phyloP scores from a whole-genome alignment of 768 basidiomycete species.

The Boletus reticuloceps region DNA sequence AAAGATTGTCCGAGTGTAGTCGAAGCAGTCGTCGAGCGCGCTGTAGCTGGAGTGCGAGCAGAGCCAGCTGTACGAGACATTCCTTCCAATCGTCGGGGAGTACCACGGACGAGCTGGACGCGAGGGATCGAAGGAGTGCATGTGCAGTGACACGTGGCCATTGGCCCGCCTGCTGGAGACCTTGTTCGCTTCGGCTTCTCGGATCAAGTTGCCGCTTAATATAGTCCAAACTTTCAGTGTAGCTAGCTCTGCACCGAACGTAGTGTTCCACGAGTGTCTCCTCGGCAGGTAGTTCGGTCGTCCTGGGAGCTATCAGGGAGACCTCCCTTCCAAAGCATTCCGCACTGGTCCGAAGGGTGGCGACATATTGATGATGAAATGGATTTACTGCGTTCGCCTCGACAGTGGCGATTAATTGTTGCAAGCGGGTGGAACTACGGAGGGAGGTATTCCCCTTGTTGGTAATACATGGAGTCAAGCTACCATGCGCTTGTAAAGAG shows the following conservation, averaged over 20 bases:
- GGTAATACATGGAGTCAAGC: background rate
- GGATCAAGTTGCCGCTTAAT: slow-evolving; percentile 15
- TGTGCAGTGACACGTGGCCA: slow-evolving; percentile 39
- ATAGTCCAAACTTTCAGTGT: background rate
- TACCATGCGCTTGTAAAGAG: background rate
- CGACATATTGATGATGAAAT: slow-evolving; percentile 12
- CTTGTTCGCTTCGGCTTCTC: slow-evolving; percentile 13
- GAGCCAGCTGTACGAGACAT: slow-evolving; percentile 29
- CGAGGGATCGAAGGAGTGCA: slow-evolving; percentile 30
- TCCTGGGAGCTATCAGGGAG: background rate
- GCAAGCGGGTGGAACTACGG: background rate
- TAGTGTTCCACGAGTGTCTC: slow-evolving; percentile 11
- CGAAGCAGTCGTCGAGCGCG: slow-evolving; percentile 35
- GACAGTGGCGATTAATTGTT: slow-evolving; percentile 1
- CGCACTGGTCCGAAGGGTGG: slow-evolving; percentile 7
- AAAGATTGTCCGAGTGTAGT: slow-evolving; percentile 16
- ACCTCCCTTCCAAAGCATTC: slow-evolving; percentile 5
- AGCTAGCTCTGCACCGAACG: slow-evolving; percentile 2
- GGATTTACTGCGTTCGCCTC: slow-evolving; percentile 4
- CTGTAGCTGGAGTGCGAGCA: slow-evolving; percentile 33
- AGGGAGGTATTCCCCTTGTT: no score
- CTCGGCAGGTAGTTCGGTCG: background rate
- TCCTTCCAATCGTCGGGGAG: slow-evolving; percentile 30
- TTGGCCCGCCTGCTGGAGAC: slow-evolving; percentile 22
- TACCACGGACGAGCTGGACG: slow-evolving; percentile 16